Conservation (phyloP, 805 yeast species). For the Candida nemodendra region DNA sequence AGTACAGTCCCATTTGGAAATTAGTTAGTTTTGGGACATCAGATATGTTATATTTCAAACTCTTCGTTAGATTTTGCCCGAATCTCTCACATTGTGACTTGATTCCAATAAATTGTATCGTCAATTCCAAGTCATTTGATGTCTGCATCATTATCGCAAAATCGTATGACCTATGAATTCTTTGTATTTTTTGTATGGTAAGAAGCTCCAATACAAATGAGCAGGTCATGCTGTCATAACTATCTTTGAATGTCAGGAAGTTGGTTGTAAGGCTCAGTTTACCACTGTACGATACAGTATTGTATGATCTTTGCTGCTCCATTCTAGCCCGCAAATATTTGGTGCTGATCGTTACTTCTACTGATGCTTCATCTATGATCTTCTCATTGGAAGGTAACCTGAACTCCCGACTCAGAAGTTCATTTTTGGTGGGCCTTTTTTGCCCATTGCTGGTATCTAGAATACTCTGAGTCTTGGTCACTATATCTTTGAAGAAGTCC, state of each 20-base stretch:
- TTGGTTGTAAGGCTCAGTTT: conserved; percentile 69
- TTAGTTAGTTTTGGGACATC: conserved; percentile 61
- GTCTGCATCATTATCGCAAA: conserved; percentile 76
- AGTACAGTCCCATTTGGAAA: conserved; percentile 71
- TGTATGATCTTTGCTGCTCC: conserved; percentile 11
- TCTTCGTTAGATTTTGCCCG: conserved; percentile 62
- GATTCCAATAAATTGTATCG: conserved; percentile 75
- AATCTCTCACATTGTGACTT: conserved; percentile 78
- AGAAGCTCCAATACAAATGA: conserved; percentile 70
- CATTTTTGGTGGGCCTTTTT: conserved; percentile 60
- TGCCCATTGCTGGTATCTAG: conserved; percentile 39
- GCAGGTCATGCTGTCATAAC: conserved; percentile 66
- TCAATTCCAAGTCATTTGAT: conserved; percentile 58
- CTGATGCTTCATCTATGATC: conserved; percentile 63
- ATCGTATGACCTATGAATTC: conserved; percentile 74
- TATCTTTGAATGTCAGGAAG: conserved; percentile 71
- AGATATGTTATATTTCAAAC: conserved; percentile 60
- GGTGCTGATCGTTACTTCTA: conserved; percentile 49
- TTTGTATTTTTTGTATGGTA: conserved; percentile 79
- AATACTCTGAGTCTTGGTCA: conserved; percentile 47
- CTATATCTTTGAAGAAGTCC: conserved; percentile 51
- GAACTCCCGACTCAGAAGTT: conserved; percentile 64
- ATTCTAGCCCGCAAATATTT: conserved; percentile 18
- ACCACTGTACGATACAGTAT: conserved; percentile 39
- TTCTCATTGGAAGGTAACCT: conserved; percentile 70